phyloP scores from a whole-genome alignment of 2,329 filamentous ascomycete species.

The Colletotrichum sp. region DNA sequence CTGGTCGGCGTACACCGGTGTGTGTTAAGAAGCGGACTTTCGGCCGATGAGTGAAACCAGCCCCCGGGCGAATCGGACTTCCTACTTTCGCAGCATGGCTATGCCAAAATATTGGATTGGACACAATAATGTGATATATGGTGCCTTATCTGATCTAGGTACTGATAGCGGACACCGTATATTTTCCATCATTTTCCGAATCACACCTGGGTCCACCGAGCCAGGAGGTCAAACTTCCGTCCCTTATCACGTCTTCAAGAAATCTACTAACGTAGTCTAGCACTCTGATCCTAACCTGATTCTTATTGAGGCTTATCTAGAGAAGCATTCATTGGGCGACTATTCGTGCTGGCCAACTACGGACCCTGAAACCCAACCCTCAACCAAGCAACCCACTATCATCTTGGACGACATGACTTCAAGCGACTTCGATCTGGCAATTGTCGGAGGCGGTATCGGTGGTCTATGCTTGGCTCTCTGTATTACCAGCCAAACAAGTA shows the following conservation, averaged over 20 bases:
- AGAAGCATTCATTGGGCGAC: background rate
- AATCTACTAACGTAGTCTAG: background rate
- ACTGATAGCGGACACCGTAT: background rate
- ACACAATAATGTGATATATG: background rate
- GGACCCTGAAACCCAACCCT: background rate
- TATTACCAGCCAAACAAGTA: constrained; percentile 37
- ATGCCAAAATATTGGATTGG: background rate
- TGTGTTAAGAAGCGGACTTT: background rate
- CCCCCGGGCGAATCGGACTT: background rate
- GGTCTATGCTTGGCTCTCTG: constrained; percentile 54
- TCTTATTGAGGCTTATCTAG: background rate
- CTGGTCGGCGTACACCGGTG: background rate
- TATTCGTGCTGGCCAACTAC: background rate
- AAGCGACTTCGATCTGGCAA: constrained; percentile 36
- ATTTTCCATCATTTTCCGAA: background rate
- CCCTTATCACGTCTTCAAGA: background rate
- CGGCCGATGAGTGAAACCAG: background rate
- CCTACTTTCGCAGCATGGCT: background rate
- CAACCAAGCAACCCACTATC: background rate
- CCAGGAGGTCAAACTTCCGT: background rate
- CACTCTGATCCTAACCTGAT: fast-evolving
- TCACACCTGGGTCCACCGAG: background rate
- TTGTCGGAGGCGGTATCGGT: constrained; percentile 57
- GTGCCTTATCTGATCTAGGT: background rate
- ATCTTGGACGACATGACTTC: background rate